Percentiles rank a stretch among this genome's conserved stretches.
Conservation (phyloP, 306 rosid genomes). For the Corylus avellana region DNA sequence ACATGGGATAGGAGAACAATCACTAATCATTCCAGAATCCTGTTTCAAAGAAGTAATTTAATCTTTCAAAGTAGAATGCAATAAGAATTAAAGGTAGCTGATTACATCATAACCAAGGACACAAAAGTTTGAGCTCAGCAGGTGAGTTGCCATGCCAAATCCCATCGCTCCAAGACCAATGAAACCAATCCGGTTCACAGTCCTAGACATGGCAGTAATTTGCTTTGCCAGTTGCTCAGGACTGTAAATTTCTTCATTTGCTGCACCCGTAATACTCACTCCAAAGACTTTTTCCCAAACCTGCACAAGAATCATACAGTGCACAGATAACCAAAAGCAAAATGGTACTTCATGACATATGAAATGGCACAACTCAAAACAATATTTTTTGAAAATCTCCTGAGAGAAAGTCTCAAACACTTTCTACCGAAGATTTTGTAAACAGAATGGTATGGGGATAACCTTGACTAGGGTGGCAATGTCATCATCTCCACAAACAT, state of each 20-base stretch:
- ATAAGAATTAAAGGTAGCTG: conserved; percentile 31
- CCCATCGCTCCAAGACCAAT: conserved; percentile 99
- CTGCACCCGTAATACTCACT: conserved; percentile 68
- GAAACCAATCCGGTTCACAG: conserved; percentile 71
- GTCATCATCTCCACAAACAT: conserved; percentile 40
- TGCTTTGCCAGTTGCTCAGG: conserved; percentile 72
- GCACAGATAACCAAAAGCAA: conserved; percentile 7
- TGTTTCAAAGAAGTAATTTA: conserved; percentile 5
- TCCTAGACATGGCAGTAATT: conserved; percentile 45
- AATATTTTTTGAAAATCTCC: conserved; percentile 13
- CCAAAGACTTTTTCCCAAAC: conserved; percentile 73
- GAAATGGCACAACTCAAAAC: conserved; percentile 5
- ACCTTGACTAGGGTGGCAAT: conserved; percentile 63
- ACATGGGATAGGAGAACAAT: conserved; percentile 10
- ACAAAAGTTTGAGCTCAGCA: conserved; percentile 63
- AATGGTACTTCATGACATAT: background rate
- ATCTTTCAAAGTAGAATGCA: conserved; percentile 10
- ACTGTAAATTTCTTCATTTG: conserved; percentile 60
- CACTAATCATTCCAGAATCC: conserved; percentile 11
- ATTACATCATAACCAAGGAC: conserved; percentile 92
- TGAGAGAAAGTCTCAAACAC: background rate
- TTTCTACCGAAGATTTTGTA: conserved; percentile 14
- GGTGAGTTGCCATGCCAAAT: conserved; percentile 97
- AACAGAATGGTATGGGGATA: conserved; percentile 20
- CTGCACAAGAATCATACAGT: conserved; percentile 38